Evolutionary conservation across 192 early-diverging fungal species (phyloP).

Genomic region (Piromyces sp.): DNA sequence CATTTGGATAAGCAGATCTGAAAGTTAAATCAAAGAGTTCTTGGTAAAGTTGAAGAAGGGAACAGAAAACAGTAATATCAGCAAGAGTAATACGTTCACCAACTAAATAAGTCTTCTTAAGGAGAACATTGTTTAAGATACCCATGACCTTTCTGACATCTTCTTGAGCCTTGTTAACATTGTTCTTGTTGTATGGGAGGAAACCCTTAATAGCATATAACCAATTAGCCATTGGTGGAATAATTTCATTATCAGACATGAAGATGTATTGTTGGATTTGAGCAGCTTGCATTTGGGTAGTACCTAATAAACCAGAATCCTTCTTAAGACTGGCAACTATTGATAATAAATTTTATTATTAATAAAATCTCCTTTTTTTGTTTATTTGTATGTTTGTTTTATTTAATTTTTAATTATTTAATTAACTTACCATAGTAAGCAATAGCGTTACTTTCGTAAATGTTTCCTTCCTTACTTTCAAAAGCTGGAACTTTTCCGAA

Average conservation of each 20-base stretch:
- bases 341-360: background rate
- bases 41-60: conserved; percentile 32
- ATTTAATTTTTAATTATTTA: conserved; percentile 1
- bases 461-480: conserved; percentile 55
- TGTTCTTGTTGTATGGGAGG: conserved; percentile 25
- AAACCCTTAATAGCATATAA: conserved; percentile 26
- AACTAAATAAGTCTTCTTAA: conserved; percentile 79
- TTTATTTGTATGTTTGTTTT: background rate
- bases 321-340: conserved; percentile 28
- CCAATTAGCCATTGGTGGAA: conserved; percentile 16
- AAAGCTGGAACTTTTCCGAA: conserved; percentile 79
- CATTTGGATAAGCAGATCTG: conserved; percentile 69
- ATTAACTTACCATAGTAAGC: conserved; percentile 63
- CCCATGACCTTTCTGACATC: conserved; percentile 38
- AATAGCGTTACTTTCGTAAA: conserved; percentile 77
- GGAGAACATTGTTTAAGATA: conserved; percentile 60
- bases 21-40: conserved; percentile 51
- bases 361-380: conserved; percentile 9
- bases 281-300: conserved; percentile 33
- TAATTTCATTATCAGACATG: conserved; percentile 34
- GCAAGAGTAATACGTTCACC: conserved; percentile 84
- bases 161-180: conserved; percentile 51
- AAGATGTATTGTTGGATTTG: conserved; percentile 45
- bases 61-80: conserved; percentile 55
- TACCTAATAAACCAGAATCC: conserved; percentile 33